A percentile compares a stretch with the other conserved stretches of the same genome.
Evolutionary conservation across 805 yeast genomes (phyloP).

Genomic region (Wickerhamiella parazyma): DNA sequence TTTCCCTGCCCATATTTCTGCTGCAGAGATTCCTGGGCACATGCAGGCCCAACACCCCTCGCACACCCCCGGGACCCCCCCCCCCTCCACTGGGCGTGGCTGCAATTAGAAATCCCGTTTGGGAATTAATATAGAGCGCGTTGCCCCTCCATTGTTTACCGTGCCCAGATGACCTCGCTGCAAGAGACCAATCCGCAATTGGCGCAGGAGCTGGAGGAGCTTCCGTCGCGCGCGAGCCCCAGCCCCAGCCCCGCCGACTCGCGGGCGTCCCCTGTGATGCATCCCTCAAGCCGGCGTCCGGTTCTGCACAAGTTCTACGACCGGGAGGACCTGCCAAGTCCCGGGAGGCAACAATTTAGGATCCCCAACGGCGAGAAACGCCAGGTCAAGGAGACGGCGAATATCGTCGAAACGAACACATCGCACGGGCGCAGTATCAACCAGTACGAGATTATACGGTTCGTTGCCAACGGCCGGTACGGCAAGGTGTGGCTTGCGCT

Average conservation of each 20-base stretch:
- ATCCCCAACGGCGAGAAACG: constrained; percentile 24
- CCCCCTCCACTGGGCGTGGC: too few relatives aligned
- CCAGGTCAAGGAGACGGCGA: constrained; percentile 25
- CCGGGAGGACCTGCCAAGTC: constrained; percentile 23
- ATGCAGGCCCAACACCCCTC: too few relatives aligned
- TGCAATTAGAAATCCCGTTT: too few relatives aligned
- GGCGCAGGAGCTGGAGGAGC: not conserved
- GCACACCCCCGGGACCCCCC: too few relatives aligned
- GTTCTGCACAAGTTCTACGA: constrained; percentile 25
- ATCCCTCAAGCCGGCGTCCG: constrained; percentile 17
- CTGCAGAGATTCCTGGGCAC: too few relatives aligned
- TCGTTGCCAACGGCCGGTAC: constrained; percentile 81
- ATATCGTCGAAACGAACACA: constrained; percentile 21
- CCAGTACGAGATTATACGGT: constrained; percentile 52
- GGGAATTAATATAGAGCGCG: not conserved
- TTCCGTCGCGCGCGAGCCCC: not conserved
- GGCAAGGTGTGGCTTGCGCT: constrained; percentile 76
- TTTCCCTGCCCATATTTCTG: too few relatives aligned
- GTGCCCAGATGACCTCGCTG: not conserved
- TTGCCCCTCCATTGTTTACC: too few relatives aligned
- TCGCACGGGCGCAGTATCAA: constrained; percentile 24
- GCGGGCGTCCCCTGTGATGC: not conserved
- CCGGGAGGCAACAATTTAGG: constrained; percentile 27
- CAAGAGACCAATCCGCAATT: not conserved
- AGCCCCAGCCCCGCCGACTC: not conserved